Base-by-base conservation (phyloP, 306 rosid genomes). In the Castanospermum australe region DNA sequence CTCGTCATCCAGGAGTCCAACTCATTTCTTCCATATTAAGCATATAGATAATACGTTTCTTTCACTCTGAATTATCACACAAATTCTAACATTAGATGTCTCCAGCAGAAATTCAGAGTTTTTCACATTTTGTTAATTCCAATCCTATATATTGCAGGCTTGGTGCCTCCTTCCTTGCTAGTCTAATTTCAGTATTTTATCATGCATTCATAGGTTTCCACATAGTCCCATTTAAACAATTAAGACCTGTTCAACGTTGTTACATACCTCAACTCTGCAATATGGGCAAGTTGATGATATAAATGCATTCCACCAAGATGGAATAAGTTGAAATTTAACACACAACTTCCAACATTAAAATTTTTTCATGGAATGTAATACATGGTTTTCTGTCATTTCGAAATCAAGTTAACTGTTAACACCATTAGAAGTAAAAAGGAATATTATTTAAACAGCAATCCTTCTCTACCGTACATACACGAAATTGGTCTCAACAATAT, bases 1-100 rank as follows among this genome's bases (percentile, higher is more conserved):
- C 60, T 48, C 68, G 22, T 60, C 55, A 76, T 71, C 55, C 54
- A 70, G 77, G 42, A 70, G 42, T 62, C 61, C n/a, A 52, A 50
- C 67, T 42, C 48, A 45, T 22, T 51, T 75, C 66, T 63, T 24
- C 55, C 39, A 69, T 8, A 30, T n/a, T 84, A 52, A 24, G 64
- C 61, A 18, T 5, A 55, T 9, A 38, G 8, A 9, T 10, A 47
- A 55, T 15, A 10, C 50, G 42, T 62, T 64, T 69, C 67, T 13
- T 35, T 41, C 73, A 2, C 33, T 60, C 18, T 20, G 56, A 60
- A 39, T 28, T 15, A 24, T 35, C 24, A 59, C 38, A 77, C 17
- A 44, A 82, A 41, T 63, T 74, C 80, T 63, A 12, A 30, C 22
- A 69, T 32, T 2, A 42, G 73, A 54, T 24, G 15, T 15, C 70